A percentile compares a stretch with the other conserved stretches of the same genome.
These are phyloP conservation scores for Begonia loranthoides DNA, from an alignment of 306 rosid genomes.

Conservation along the genomic window DNA sequence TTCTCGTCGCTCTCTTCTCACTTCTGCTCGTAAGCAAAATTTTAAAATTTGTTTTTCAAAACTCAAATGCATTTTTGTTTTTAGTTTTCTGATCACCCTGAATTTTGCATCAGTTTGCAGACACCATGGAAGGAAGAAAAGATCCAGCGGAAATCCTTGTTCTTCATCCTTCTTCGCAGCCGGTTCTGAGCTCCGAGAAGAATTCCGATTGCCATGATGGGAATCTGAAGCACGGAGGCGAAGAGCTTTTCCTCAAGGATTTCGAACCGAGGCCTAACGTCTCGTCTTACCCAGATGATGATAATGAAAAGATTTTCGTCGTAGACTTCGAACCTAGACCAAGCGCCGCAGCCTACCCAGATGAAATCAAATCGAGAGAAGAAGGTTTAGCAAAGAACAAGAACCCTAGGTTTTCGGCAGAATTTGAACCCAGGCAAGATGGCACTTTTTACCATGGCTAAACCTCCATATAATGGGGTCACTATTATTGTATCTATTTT, in stretches of 20 bases:
- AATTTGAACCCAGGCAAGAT: neutral
- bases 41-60: too few relatives aligned
- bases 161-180: neutral
- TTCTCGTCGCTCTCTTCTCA: too few relatives aligned
- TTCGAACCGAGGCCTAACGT: neutral
- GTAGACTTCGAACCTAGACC: conserved; percentile 15
- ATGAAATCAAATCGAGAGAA: neutral
- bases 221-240: neutral
- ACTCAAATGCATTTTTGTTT: too few relatives aligned
- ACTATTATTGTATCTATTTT: too few relatives aligned
- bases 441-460: neutral
- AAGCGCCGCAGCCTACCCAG: neutral
- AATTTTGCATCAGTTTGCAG: too few relatives aligned
- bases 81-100: too few relatives aligned
- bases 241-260: neutral
- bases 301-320: neutral
- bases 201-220: neutral
- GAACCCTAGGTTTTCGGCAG: neutral
- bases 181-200: neutral
- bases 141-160: neutral
- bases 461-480: too few relatives aligned
- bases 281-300: neutral
- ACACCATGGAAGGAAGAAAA: too few relatives aligned
- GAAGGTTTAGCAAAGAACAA: too few relatives aligned
- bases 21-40: too few relatives aligned